Evolutionary conservation across 2,329 filamentous ascomycete genomes (phyloP), one percentile per base, ranked within the genome.

Genomic region (Stagonosporopsis rhizophila): DNA sequence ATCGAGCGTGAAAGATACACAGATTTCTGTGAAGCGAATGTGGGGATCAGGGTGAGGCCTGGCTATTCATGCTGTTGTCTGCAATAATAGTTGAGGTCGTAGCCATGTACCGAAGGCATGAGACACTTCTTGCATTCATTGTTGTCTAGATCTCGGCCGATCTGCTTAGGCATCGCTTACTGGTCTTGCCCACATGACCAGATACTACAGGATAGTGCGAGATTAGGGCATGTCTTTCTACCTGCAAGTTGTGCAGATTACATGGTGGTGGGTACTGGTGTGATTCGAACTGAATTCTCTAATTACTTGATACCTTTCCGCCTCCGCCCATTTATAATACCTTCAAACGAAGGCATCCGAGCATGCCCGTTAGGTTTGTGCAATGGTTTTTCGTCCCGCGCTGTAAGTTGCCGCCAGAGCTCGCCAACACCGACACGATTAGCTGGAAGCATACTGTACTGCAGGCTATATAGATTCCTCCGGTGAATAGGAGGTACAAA

Each of bases 371-470:
- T 59, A 0, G 41, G 35, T 19, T 45, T 48, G 22, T 58, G 47
- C 12, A 40, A 30, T 8, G 37, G 20, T 3, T 35, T 38, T 5
- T 42, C 37, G 28, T 64, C 60, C 14, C 56, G 53, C 52, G 68
- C 63, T 15, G 58, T 71, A 39, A 95, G 78, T 35, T 85, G 84
- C 39, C 84, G 81, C 95, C 96, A 99, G 74, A 98, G 89, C 72
- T 97, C 92, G 67, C 85, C 82, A 54, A 98, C 89, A 2, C 89
- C 87, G 0, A 91, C 89, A 40, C 96, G 82, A 50, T 85, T 85
- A 7, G 91, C 89, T 0, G 96, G 96, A 37, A 99, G 83, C 92
- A 98, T 98, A 79, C 92, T 96, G 77, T 99, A 99, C 78, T 99
- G 95, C 68, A 99, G 81, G 66, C 92, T 96, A 78, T 99, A 99